Evolutionary conservation across 2,329 filamentous ascomycete species (phyloP).

Genomic region (Hymenoscyphus linearis): DNA sequence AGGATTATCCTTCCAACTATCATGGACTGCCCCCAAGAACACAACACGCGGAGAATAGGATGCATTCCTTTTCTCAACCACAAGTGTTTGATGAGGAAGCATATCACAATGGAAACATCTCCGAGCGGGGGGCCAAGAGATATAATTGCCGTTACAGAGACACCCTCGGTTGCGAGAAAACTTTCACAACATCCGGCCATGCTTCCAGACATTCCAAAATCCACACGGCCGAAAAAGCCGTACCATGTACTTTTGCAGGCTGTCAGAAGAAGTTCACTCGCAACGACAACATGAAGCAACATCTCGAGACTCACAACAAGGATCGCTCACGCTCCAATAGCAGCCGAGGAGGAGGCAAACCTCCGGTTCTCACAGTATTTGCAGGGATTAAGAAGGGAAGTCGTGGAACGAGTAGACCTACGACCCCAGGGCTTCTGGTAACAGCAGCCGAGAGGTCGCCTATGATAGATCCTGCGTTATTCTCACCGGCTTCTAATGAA

Average conservation of each 20-base stretch:
- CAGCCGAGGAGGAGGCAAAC: constrained; percentile 29
- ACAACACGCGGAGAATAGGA: constrained; percentile 9
- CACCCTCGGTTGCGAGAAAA: constrained; percentile 67
- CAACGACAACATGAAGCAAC: constrained; percentile 84
- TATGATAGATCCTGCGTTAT: constrained; percentile 9
- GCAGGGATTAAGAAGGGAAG: constrained; percentile 27
- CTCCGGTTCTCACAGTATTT: constrained; percentile 23
- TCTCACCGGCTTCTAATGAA: neutral
- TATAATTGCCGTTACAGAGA: constrained; percentile 72
- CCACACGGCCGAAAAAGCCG: constrained; percentile 75
- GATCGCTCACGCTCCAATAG: constrained; percentile 34
- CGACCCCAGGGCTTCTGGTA: neutral
- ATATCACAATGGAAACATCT: constrained; percentile 11
- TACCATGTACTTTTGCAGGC: constrained; percentile 60
- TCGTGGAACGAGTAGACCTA: constrained; percentile 1
- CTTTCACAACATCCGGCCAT: constrained; percentile 78
- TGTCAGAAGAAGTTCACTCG: constrained; percentile 78
- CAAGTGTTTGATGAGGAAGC: constrained; percentile 23
- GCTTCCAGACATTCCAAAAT: constrained; percentile 83
- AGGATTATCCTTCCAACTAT: constrained; percentile 12
- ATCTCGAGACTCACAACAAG: constrained; percentile 71
- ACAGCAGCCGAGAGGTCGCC: neutral
- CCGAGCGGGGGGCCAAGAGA: constrained; percentile 44
- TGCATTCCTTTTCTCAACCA: constrained; percentile 13
- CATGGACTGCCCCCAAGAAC: constrained; percentile 9